Evolutionary conservation across 495 filamentous ascomycete species (phyloP).

Genomic region (Haplographium delicatum): DNA sequence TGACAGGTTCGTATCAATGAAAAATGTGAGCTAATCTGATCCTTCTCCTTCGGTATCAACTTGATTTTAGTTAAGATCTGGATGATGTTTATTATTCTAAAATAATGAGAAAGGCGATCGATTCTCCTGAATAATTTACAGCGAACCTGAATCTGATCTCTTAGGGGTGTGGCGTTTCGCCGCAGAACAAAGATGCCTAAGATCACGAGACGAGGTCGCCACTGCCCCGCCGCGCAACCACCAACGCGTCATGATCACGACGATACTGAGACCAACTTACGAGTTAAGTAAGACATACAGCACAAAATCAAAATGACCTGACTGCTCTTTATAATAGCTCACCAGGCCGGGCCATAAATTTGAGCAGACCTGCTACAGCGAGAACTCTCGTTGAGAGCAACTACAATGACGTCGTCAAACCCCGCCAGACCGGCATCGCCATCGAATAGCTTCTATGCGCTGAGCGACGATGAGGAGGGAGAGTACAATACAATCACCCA

Average conservation of each 20-base stretch:
- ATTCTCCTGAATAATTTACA: not conserved
- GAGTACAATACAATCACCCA: constrained; percentile 96
- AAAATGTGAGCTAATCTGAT: too few species aligned
- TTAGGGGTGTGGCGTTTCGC: too few species aligned
- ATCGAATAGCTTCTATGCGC: constrained; percentile 86
- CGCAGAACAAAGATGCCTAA: constrained; percentile 9
- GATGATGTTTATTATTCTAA: too few species aligned
- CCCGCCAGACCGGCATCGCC: constrained; percentile 51
- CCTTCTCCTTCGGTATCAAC: too few species aligned
- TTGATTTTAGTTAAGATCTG: too few species aligned
- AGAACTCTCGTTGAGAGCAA: not conserved
- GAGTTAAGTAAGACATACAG: not conserved
- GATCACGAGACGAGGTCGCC: constrained; percentile 16
- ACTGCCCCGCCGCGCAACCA: constrained; percentile 10
- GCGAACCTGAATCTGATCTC: too few species aligned
- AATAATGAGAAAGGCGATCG: too few species aligned
- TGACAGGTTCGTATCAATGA: too few species aligned
- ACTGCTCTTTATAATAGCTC: too few species aligned
- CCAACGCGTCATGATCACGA: constrained; percentile 18
- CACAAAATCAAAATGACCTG: constrained; percentile 16
- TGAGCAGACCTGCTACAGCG: not conserved
- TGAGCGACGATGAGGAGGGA: constrained; percentile 93
- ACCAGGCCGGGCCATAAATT: too few species aligned
- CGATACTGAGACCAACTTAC: not conserved
- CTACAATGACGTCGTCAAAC: constrained; percentile 17